These are phyloP conservation scores for Rhamnella rubrinervis DNA, from an alignment of 331 rosid species.

Conservation along the genomic window DNA sequence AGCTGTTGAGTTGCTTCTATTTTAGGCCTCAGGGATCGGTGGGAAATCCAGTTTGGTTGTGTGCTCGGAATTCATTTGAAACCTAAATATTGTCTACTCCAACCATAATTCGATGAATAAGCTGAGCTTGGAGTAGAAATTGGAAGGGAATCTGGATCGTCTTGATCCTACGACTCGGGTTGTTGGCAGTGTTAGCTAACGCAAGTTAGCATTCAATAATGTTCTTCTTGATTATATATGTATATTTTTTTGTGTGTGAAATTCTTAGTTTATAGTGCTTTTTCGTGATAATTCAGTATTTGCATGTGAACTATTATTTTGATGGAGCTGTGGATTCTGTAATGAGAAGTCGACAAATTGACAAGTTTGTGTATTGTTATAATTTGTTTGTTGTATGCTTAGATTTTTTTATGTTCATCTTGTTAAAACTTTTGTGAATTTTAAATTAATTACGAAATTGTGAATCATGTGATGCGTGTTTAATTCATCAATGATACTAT, in stretches of 20 bases:
- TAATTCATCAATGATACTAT: too few species aligned
- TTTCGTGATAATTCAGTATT: neutral
- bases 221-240: neutral
- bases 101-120: conserved; percentile 12
- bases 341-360: neutral
- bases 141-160: conserved; percentile 64
- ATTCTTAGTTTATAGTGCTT: neutral
- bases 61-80: conserved; percentile 10
- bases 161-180: conserved; percentile 70
- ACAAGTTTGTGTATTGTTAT: neutral
- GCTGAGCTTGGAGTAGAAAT: conserved; percentile 31
- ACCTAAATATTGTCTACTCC: neutral
- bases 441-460: too few species aligned
- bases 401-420: neutral
- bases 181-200: conserved; percentile 69
- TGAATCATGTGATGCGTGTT: too few species aligned
- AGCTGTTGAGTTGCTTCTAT: conserved; percentile 52
- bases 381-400: neutral
- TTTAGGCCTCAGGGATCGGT: conserved; percentile 55
- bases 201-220: conserved; percentile 42
- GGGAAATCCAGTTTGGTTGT: conserved; percentile 27
- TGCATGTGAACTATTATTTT: too few species aligned
- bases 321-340: too few species aligned
- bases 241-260: neutral
- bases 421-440: too few species aligned